Conservation (phyloP, 2,329 filamentous ascomycete genomes). For the Fusarium illudens region DNA sequence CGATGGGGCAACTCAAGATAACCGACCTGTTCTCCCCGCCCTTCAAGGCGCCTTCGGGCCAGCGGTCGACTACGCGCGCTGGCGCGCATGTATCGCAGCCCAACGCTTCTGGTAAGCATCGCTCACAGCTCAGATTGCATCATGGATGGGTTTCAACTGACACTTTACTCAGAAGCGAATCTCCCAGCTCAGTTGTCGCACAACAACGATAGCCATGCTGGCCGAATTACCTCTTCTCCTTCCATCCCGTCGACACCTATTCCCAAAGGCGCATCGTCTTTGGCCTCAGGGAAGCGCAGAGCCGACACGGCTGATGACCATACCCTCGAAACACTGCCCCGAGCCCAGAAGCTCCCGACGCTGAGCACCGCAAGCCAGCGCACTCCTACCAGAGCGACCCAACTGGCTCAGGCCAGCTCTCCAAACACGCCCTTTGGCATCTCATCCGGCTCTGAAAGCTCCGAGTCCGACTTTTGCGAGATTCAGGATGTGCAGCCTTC, state of each 20-base stretch:
- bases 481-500: conserved; percentile 15
- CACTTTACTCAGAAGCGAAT: neutral
- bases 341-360: neutral
- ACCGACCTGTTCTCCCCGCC: conserved; percentile 21
- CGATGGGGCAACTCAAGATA: conserved; percentile 28
- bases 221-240: neutral
- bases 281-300: neutral
- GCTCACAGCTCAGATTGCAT: neutral
- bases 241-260: conserved; percentile 5
- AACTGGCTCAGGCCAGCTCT: conserved; percentile 17
- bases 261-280: neutral
- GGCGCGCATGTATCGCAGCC: neutral
- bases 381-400: neutral
- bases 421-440: conserved; percentile 30
- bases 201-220: neutral
- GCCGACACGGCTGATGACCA: neutral
- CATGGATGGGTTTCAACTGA: neutral
- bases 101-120: neutral
- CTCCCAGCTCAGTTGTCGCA: neutral
- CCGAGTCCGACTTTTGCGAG: conserved; percentile 24
- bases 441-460: conserved; percentile 26
- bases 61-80: neutral
- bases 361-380: neutral
- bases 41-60: neutral
- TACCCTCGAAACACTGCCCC: conserved; percentile 10